Evolutionary conservation across 73 alveolate species (phyloP), one percentile per base, ranked within the genome.

Genomic region (Paramecium bursaria): DNA sequence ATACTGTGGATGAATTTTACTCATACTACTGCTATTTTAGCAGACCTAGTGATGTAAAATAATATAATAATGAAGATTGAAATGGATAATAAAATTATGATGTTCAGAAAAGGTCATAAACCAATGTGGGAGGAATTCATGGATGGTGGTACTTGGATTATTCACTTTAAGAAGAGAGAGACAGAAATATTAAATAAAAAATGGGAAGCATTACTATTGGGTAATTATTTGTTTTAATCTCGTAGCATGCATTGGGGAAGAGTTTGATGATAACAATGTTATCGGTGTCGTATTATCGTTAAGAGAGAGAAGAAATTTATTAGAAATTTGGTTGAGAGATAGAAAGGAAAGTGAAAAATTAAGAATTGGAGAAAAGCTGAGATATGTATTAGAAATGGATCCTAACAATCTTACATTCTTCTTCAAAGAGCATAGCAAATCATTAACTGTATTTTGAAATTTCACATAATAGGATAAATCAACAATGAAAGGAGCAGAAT

Each of bases 51-150:
- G 50, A 61, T 6, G 80, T 61, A 61, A 55, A 9, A 27, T 22
- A 15, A 26, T 2, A n/a, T 55, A 11, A 4, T 11, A 30, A 55
- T 61, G 0, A 61, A 39, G 55, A 39, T 79, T 19, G 88, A 77
- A 19, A 39, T 73, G 15, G 50, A 77, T 42, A 77, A 77, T 21
- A 77, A 77, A 44, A 73, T 77, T 9, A 60, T 77, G 74, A 19
- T 77, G 67, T 77, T 77, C 46, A 53, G 88, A 39, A 77, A 77
- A 23, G 88, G 75, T 17, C 76, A 73, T 19, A 79, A 46, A 53
- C 89, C 89, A 39, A 44, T 79, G 80, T 79, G 89, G 89, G 89
- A 79, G 49, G 89, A 79, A 33, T 79, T 57, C 50, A 21, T 53
- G 26, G 75, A 73, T 26, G 89, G 89, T 33, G 89, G 89, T 10